Evolutionary conservation across 2,329 filamentous ascomycete species (phyloP).

Genomic region (Apiospora aurea): DNA sequence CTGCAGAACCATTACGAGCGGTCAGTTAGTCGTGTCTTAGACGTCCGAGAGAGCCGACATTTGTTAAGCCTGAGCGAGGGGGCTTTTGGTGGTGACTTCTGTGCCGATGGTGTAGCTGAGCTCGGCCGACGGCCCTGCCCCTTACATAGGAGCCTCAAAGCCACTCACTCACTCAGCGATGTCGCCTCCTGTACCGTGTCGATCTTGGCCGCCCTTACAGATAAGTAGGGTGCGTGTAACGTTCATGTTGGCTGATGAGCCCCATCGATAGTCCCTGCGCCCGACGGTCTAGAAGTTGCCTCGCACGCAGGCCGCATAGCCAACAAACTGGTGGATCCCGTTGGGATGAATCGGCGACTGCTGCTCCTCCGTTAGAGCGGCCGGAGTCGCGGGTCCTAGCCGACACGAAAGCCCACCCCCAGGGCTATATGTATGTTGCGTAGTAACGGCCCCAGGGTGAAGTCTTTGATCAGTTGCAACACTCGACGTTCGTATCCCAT

Average conservation of each 20-base stretch:
- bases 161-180: background rate
- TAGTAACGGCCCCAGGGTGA: background rate
- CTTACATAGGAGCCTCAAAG: constrained; percentile 14
- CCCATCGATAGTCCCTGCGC: background rate
- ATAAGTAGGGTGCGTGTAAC: background rate
- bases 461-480: background rate
- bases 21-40: background rate
- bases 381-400: background rate
- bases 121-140: background rate
- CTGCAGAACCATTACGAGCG: background rate
- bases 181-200: background rate
- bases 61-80: background rate
- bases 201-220: background rate
- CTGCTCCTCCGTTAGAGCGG: constrained; percentile 9
- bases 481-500: background rate
- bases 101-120: background rate
- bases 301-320: background rate
- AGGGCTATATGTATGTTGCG: background rate
- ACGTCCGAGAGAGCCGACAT: constrained; percentile 1
- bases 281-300: background rate
- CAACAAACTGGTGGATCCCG: background rate
- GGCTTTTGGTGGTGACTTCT: background rate
- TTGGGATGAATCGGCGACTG: background rate
- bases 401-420: no score
- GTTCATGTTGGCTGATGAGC: background rate